Percentiles rank a stretch among this genome's conserved stretches.
These are phyloP conservation scores for Isochrysis galbana DNA, from an alignment of 78 protist genomes.

Conservation along the genomic window DNA sequence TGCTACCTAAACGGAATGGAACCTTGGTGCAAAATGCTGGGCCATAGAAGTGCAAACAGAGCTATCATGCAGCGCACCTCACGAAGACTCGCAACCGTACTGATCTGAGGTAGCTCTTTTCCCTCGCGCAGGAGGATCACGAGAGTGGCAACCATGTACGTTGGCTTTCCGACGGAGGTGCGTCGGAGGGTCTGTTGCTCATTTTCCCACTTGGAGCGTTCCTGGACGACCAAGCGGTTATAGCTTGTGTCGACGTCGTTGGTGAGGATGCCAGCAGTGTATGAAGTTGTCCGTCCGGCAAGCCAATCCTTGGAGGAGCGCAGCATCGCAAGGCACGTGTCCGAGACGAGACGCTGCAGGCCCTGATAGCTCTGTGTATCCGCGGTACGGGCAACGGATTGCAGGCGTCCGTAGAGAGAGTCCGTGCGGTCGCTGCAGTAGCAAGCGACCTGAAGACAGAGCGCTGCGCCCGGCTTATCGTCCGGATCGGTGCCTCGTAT, in stretches of 20 bases:
- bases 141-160: constrained; percentile 2
- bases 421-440: background rate
- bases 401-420: background rate
- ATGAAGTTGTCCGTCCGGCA: background rate
- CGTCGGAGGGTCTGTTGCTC: background rate
- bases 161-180: background rate
- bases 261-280: background rate
- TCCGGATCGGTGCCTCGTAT: background rate
- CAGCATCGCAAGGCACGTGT: constrained; percentile 33
- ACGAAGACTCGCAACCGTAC: background rate
- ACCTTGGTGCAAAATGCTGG: no score
- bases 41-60: no score
- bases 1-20: no score
- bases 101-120: background rate
- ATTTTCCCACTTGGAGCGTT: constrained; percentile 2
- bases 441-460: background rate
- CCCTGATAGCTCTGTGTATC: background rate
- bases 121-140: background rate
- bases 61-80: no score
- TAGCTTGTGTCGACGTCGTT: background rate
- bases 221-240: background rate
- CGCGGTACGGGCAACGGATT: background rate
- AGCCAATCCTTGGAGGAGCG: constrained; percentile 16
- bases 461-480: constrained; percentile 4
- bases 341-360: constrained; percentile 9